Evolutionary conservation across 768 basidiomycete species (phyloP), one percentile per base, ranked within the genome.

Genomic region (Tulasnella sp.): DNA sequence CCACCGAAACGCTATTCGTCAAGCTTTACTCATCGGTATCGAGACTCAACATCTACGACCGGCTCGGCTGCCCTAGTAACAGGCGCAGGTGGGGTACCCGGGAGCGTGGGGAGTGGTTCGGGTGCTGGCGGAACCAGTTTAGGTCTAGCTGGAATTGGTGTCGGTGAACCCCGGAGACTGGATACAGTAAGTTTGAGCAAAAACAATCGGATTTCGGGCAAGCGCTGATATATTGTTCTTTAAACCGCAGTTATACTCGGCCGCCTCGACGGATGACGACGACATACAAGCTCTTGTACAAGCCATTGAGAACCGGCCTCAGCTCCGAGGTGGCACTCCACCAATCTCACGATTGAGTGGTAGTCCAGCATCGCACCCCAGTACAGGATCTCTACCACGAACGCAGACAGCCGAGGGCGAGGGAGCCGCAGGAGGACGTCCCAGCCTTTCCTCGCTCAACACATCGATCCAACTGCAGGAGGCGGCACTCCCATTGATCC

Each of bases 241-340:
- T 12, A 15, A 8, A 37, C 19, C 14, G 29, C 37, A 76, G 67
- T 12, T 52, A 22, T 76, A 38, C 37, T 29, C 42, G n/a, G 74
- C 36, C 14, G 38, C 58, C 25, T 37, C 54, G 14, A 77, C 49
- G 14, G 76, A 77, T 17, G 77, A 78, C 37, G 78, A 78, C 64
- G 77, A 78, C 31, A 78, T 78, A 22, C 34, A 37, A 19, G 71
- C 52, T 25, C 67, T 78, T 40, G 76, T 78, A 11, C 64, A 58
- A 25, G 77, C 77, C 4, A 78, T 78, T 29, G 78, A 78, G 9
- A 14, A 42, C 2, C 45, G 77, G 11, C 67, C 78, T 3, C 78
- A 77, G 58, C 77, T 78, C 34, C 68, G 77, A 3, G 78, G 78
- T n/a, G 78, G 78, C 17, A 40, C 67, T 19, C 39, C 40, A 31